Conservation (phyloP, 179 eudicot species). For the Silene vulgaris region DNA sequence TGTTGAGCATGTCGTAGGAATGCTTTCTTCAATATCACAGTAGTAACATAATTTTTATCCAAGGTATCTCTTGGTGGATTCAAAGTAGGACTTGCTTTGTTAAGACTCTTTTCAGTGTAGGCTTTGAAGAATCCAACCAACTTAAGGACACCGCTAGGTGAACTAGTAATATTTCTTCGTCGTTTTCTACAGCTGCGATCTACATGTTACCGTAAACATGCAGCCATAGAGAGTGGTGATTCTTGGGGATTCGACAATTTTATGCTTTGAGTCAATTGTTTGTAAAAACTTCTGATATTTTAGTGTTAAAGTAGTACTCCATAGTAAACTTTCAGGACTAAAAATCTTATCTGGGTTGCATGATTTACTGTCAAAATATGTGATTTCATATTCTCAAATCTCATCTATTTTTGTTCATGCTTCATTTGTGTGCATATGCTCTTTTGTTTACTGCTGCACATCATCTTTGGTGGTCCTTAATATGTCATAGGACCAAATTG, state of each 20-base stretch:
- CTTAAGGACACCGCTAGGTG: too few species aligned
- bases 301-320: background rate
- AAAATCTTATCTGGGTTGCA: background rate
- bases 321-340: background rate
- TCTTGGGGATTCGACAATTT: background rate
- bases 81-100: too few species aligned
- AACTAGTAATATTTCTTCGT: too few species aligned
- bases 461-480: conserved; percentile 36
- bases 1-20: too few species aligned
- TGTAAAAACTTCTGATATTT: background rate
- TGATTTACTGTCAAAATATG: background rate
- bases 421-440: background rate
- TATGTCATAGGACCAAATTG: conserved; percentile 70
- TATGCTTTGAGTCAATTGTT: background rate
- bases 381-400: too few species aligned
- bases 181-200: background rate
- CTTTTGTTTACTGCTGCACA: background rate
- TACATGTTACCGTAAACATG: background rate
- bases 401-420: background rate
- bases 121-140: too few species aligned
- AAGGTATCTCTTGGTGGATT: too few species aligned
- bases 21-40: too few species aligned
- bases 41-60: too few species aligned
- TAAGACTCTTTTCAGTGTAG: too few species aligned
- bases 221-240: background rate